Evolutionary conservation across 345 rosid species (phyloP), one percentile per base, ranked within the genome.

Genomic region (Eucalyptus dawsonii): DNA sequence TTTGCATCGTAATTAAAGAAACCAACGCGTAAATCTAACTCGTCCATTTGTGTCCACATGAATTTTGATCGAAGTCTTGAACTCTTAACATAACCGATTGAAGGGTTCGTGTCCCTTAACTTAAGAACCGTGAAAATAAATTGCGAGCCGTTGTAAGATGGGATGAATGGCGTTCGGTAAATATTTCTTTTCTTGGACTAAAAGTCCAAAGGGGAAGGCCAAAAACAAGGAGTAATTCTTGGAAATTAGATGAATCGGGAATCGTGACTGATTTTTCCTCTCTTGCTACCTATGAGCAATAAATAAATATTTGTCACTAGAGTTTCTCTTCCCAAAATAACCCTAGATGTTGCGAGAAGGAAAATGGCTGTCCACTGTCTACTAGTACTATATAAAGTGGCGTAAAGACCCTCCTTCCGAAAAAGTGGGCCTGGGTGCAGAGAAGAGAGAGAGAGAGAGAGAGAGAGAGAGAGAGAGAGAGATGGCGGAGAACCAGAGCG

Each of bases 401-500:
- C 22, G 58, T 19, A 19, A 53, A 8, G 9, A 53, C 2, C 10
- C 58, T 53, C 58, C 25, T 53, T 5, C 58, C 25, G 58, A 19
- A 53, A 53, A 19, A 19, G 58, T 21, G 58, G 58, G 58, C 62
- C 4, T 76, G 83, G 37, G 44, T 19, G 81, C 81, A 37, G 45
- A 44, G 42, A 27, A 15, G 50, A 17, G 54, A 90, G 83, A 89
- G 56, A 92, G 53, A 47, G 49, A 11, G 47, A 51, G 19, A 51
- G 19, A 14, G 53, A 50, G 53, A 50, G 53, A 50, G 17, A 17
- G 56, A 53, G 58, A 56, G 27, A 56, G 29, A 90, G 87, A 89
- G 58, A 95, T 94, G 96, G 95, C 90, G 37, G 89, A 37, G 87
- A 88, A 49, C 87, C 88, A 69, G 81, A 24, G 19, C 81, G 47